Percentiles rank a stretch among this genome's conserved stretches.
phyloP scores from a whole-genome alignment of 352 stramenopile genomes.

The Phytopythium cucurbitacearum region DNA sequence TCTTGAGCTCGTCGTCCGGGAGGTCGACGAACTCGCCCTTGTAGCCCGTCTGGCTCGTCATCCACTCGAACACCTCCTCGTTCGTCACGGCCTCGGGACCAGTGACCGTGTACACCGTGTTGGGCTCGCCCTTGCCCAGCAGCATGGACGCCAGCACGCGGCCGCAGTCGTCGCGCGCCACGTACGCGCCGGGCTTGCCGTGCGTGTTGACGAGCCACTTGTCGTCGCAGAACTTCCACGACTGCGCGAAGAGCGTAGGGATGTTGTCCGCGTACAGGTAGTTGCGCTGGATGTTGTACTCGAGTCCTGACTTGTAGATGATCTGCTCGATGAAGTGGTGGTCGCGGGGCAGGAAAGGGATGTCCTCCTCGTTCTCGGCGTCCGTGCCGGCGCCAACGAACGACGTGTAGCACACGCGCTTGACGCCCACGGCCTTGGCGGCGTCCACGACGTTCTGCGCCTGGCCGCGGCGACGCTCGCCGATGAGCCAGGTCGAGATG shows the following conservation, averaged over 20 bases:
- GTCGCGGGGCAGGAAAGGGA: conserved; percentile 15
- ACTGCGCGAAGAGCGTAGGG: conserved; percentile 18
- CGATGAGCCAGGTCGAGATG: conserved; percentile 24
- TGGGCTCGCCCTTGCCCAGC: conserved; percentile 15
- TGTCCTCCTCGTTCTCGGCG: conserved; percentile 15
- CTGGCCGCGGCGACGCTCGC: conserved; percentile 18
- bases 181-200: conserved; percentile 9
- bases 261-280: conserved; percentile 22
- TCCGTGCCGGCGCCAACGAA: conserved; percentile 12
- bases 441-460: conserved; percentile 15
- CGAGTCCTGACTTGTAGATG: conserved; percentile 13
- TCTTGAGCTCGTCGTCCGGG: conserved; percentile 8
- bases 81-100: conserved; percentile 8
- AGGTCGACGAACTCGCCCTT: conserved; percentile 15
- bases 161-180: conserved; percentile 11
- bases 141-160: conserved; percentile 6
- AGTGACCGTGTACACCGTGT: conserved; percentile 15
- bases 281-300: conserved; percentile 26
- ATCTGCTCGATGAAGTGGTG: conserved; percentile 23
- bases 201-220: conserved; percentile 22
- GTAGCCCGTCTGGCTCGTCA: conserved; percentile 15
- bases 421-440: conserved; percentile 14
- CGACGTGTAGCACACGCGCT: conserved; percentile 20
- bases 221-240: conserved; percentile 21
- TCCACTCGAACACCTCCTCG: conserved; percentile 13